Evolutionary conservation across 73 alveolate species (phyloP).

Genomic region (Paramecium primaurelia): DNA sequence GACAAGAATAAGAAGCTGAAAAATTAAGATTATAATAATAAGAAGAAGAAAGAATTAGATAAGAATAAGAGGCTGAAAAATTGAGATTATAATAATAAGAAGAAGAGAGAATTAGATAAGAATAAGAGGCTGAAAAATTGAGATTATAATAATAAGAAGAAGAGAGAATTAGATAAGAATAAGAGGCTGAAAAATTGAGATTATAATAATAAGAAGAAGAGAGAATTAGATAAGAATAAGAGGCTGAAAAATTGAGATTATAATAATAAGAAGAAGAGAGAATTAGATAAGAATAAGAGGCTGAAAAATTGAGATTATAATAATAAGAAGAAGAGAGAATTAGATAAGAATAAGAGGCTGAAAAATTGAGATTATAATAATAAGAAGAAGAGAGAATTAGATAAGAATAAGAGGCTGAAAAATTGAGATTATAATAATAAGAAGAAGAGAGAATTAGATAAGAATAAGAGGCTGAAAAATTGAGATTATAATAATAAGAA

Average conservation of each 20-base stretch:
- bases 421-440: not conserved
- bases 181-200: not conserved
- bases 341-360: not conserved
- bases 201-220: not conserved
- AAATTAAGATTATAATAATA: not conserved
- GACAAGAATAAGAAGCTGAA: not conserved
- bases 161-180: not conserved
- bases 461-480: not conserved
- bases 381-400: not conserved
- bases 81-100: not conserved
- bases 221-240: not conserved
- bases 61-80: not conserved
- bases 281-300: not conserved
- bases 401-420: not conserved
- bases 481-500: not conserved
- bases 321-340: not conserved
- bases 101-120: not conserved
- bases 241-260: not conserved
- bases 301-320: not conserved
- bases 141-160: not conserved
- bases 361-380: not conserved
- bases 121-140: not conserved
- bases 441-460: not conserved
- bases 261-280: not conserved
- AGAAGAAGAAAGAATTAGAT: not conserved